Evolutionary conservation across 2,329 filamentous ascomycete genomes (phyloP).

Genomic region (Ophiostoma perfectum): DNA sequence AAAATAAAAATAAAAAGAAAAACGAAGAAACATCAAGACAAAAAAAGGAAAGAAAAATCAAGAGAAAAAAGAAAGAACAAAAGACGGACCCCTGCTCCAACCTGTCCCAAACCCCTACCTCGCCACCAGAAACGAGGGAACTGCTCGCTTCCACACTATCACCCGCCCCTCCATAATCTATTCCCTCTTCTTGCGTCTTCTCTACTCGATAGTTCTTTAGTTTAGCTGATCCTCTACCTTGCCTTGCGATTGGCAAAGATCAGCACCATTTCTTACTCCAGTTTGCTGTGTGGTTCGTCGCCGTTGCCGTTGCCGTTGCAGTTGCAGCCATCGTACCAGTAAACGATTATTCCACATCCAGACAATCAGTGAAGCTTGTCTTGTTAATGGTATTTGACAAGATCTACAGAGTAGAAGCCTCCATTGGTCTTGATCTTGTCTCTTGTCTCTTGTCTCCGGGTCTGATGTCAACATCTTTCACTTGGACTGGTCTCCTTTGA

Average conservation of each 20-base stretch:
- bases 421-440: background rate
- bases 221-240: no score
- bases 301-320: background rate
- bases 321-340: background rate
- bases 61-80: background rate
- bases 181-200: background rate
- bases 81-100: background rate
- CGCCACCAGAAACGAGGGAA: background rate
- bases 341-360: background rate
- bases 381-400: background rate
- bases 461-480: background rate
- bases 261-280: background rate
- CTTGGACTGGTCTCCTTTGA: no score
- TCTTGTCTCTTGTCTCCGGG: background rate
- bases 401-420: background rate
- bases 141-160: background rate
- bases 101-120: background rate
- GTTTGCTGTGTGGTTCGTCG: background rate
- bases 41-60: background rate
- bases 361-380: background rate
- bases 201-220: no score
- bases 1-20: background rate
- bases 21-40: background rate
- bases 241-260: background rate
- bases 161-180: background rate